These are phyloP conservation scores for Penicillium olsonii DNA, from an alignment of 2,329 filamentous ascomycete species.

Conservation along the genomic window DNA sequence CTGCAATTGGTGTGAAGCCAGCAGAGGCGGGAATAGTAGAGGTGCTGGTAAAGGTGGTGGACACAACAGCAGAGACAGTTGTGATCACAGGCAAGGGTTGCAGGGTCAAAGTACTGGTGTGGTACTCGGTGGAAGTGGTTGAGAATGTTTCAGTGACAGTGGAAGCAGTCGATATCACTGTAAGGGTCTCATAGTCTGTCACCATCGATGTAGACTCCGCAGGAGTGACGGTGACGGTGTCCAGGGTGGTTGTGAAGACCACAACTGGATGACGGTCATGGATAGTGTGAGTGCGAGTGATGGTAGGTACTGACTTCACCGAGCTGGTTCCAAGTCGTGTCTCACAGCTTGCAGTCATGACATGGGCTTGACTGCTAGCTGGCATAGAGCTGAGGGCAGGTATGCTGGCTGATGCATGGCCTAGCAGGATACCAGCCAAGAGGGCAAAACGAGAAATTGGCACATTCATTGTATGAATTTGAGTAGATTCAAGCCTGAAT, in stretches of 20 bases:
- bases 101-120: conserved; percentile 1
- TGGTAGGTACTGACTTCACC: conserved; percentile 7
- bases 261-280: conserved; percentile 4
- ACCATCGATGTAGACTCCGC: background rate
- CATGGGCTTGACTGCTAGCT: conserved; percentile 2
- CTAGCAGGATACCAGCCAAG: background rate
- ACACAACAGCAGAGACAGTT: background rate
- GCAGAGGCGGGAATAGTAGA: conserved; percentile 1
- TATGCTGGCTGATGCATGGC: background rate
- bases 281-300: conserved; percentile 1
- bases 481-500: background rate
- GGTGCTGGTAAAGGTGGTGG: conserved; percentile 3
- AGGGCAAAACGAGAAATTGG: background rate
- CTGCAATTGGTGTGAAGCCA: conserved; percentile 4
- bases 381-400: background rate
- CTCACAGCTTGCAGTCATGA: background rate
- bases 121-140: conserved; percentile 10
- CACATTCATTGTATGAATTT: background rate
- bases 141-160: conserved; percentile 7
- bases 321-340: background rate
- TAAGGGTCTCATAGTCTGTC: conserved; percentile 8
- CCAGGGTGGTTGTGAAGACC: conserved; percentile 3
- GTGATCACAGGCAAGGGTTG: background rate
- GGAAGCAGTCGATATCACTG: conserved; percentile 2
- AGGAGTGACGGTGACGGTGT: conserved; percentile 8